These are phyloP conservation scores for Clonostachys chloroleuca DNA, from an alignment of 2,329 filamentous ascomycete genomes.

Conservation along the genomic window DNA sequence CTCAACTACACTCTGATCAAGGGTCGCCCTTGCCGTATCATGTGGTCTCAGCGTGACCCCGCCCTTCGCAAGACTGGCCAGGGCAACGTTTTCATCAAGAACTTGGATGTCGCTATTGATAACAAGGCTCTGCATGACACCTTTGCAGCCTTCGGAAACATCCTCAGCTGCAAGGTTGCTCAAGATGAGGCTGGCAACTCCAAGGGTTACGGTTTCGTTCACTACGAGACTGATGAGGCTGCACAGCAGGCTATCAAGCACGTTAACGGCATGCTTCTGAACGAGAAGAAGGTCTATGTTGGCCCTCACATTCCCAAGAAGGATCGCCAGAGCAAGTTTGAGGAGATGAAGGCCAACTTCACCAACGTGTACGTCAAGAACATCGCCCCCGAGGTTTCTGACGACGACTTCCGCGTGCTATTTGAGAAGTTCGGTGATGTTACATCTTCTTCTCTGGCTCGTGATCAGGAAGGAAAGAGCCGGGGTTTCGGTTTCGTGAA, in stretches of 20 bases:
- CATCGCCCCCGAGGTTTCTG: conserved; percentile 76
- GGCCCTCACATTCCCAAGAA: conserved; percentile 99
- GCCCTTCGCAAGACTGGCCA: conserved; percentile 98
- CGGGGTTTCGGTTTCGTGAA: conserved; percentile 96
- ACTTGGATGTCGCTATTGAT: conserved; percentile 96
- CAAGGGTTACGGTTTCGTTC: conserved; percentile 98
- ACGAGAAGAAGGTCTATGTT: conserved; percentile 99
- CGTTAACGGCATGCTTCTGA: conserved; percentile 98
- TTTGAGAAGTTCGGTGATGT: conserved; percentile 93
- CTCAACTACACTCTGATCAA: conserved; percentile 99
- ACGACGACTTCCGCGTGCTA: conserved; percentile 90
- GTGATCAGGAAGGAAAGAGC: conserved; percentile 86
- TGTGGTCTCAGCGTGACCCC: conserved; percentile 99
- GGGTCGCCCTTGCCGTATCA: conserved; percentile 97
- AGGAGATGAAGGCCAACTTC: conserved; percentile 99
- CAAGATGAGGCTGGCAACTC: conserved; percentile 96
- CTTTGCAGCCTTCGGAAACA: conserved; percentile 98
- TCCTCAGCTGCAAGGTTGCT: conserved; percentile 98
- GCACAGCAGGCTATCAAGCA: conserved; percentile 98
- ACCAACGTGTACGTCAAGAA: conserved; percentile 99
- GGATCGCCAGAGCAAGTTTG: conserved; percentile 99
- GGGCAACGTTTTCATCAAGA: conserved; percentile 99
- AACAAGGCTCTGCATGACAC: conserved; percentile 99
- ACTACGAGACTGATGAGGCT: conserved; percentile 99
- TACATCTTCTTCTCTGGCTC: conserved; percentile 90